Evolutionary conservation across 352 stramenopile genomes (phyloP), one percentile per base, ranked within the genome.

Genomic region (Blastocystis sp.): DNA sequence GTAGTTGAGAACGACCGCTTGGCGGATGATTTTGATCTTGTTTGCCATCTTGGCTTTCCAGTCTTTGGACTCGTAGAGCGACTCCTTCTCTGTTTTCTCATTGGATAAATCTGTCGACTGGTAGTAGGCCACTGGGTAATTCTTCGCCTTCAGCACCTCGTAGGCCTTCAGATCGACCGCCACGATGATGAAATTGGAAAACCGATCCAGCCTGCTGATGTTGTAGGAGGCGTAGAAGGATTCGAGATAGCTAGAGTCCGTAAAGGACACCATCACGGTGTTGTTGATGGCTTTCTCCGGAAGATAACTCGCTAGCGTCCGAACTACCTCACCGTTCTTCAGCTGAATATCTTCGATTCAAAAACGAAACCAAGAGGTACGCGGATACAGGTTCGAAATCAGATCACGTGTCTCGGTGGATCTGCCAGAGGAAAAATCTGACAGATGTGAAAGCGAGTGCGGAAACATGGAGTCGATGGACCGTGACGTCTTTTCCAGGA

Each of bases 221-320:
- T 64, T 51, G 29, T 81, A 64, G 8, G 69, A 81, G 1, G 49
- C 14, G 63, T 81, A 81, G 21, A 81, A 81, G 1, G 69, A 61
- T 34, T 81, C 46, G 9, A 81, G 32, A 61, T 81, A 81, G 34
- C 69, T 61, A 14, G 49, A 64, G 42, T 81, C 69, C 2, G 69
- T 81, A 42, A 81, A 81, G 9, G 69, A 63, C 48, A 81, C 40
- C 69, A 81, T 81, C 46, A 81, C 69, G 36, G 56, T 51, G 1
- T 21, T 11, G 63, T 81, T 64, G 16, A 64, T 27, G 4, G 46
- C 44, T 48, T 32, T 2, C 36, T 48, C 40, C 1, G 48, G 69
- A 34, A 81, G 44, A 4, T 63, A 53, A n/a, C 44, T 29, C 32
- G 44, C 29, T 6, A 81, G 36, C 14, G 69, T 51, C 27, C 53